phyloP scores from a whole-genome alignment of 139 green algal species.

The Microglena sp. region DNA sequence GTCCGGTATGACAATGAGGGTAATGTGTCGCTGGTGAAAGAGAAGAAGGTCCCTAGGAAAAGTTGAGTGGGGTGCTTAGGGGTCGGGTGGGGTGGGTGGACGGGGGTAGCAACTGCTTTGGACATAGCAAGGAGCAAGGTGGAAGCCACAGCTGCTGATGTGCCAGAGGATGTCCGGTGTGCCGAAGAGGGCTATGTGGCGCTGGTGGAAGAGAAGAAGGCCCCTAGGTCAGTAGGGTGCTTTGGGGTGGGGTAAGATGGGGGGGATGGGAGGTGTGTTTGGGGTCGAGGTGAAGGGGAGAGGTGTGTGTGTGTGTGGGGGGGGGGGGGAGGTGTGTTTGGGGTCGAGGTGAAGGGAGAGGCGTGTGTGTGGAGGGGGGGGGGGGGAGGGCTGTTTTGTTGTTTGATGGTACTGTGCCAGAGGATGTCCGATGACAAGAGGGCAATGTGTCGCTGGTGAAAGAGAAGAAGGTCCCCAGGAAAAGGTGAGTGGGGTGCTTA shows the following conservation, averaged over 20 bases:
- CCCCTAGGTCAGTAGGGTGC: neutral
- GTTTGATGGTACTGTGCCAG: neutral
- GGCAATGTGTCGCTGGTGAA: neutral
- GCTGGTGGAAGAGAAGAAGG: neutral
- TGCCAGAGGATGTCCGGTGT: no score
- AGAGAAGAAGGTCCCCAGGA: no score
- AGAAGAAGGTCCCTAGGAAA: no score
- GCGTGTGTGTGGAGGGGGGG: neutral
- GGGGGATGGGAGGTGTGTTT: neutral
- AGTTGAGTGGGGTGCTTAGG: no score
- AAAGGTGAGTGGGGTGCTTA: no score
- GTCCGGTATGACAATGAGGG: neutral
- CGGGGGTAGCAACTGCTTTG: no score
- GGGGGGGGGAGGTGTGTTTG: neutral
- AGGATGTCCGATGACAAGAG: neutral
- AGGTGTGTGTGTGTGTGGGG: neutral
- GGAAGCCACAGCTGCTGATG: no score
- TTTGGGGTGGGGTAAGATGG: neutral
- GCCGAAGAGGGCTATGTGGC: neutral
- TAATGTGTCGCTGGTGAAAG: neutral
- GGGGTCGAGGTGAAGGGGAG: no score
- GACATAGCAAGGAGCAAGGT: no score
- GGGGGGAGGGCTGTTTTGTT: neutral
- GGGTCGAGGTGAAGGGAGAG: neutral
- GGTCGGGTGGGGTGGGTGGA: no score